phyloP scores from a whole-genome alignment of 768 basidiomycete species.

The Pholiota molesta region DNA sequence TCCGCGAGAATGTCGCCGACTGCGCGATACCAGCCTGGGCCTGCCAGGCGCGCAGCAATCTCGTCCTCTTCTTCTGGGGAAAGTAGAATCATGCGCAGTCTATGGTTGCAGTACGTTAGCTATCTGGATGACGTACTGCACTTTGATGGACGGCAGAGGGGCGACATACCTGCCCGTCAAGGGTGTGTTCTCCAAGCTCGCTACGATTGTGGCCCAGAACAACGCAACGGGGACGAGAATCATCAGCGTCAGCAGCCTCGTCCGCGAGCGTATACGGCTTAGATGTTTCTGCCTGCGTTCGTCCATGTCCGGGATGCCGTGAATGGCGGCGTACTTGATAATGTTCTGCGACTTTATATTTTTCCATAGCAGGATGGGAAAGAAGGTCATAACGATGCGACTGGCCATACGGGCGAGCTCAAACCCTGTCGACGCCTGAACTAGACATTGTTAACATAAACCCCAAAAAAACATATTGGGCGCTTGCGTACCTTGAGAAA shows the following conservation, averaged over 20 bases:
- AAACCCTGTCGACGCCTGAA: slow-evolving; percentile 73
- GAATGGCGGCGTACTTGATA: slow-evolving; percentile 53
- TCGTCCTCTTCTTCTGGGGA: slow-evolving; percentile 93
- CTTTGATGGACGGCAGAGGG: background rate
- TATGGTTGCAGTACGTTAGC: slow-evolving; percentile 28
- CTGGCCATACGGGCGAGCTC: slow-evolving; percentile 70
- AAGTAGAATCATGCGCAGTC: slow-evolving; percentile 86
- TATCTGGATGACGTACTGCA: slow-evolving; percentile 2
- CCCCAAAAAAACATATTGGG: slow-evolving; percentile 10
- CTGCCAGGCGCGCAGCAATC: slow-evolving; percentile 81
- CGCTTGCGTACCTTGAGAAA: slow-evolving; percentile 58
- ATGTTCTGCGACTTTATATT: slow-evolving; percentile 53
- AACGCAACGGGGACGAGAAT: slow-evolving; percentile 62
- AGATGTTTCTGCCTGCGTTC: slow-evolving; percentile 53
- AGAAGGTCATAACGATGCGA: slow-evolving; percentile 73
- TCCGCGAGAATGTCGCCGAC: slow-evolving; percentile 77
- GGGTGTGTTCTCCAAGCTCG: slow-evolving; percentile 77
- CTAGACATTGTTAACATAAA: background rate
- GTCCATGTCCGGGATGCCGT: slow-evolving; percentile 53
- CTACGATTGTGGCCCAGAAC: slow-evolving; percentile 71
- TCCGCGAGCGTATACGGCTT: slow-evolving; percentile 51
- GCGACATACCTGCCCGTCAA: slow-evolving; percentile 77
- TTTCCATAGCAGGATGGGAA: slow-evolving; percentile 68
- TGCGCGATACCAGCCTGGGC: slow-evolving; percentile 84
- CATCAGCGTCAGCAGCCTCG: slow-evolving; percentile 53